Conservation (phyloP, 352 stramenopile species). For the Lagenidium giganteum region DNA sequence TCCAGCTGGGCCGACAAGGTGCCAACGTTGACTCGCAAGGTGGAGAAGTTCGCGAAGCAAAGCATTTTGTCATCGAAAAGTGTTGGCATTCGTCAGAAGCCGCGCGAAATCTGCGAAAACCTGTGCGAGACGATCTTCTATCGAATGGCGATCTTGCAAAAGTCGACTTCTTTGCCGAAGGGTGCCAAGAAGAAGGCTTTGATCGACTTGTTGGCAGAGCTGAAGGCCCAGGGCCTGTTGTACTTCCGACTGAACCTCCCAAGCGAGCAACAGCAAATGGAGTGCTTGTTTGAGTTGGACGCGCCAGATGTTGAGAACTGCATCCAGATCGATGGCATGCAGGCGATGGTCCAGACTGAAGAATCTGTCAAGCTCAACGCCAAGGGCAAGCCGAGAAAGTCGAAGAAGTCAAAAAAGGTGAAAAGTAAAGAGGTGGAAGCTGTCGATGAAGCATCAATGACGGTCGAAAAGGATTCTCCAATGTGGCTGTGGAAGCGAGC, state of each 20-base stretch:
- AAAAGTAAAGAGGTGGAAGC: constrained; percentile 12
- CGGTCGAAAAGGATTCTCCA: constrained; percentile 33
- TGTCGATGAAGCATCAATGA: no score
- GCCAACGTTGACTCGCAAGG: constrained; percentile 49
- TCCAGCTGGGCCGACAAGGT: constrained; percentile 56
- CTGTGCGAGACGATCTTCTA: constrained; percentile 94
- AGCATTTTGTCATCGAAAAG: constrained; percentile 60
- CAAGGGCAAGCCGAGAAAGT: not conserved
- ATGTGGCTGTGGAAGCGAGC: constrained; percentile 69
- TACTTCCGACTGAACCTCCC: constrained; percentile 76
- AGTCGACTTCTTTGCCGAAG: constrained; percentile 83
- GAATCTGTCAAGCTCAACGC: not conserved
- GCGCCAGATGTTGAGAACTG: constrained; percentile 81
- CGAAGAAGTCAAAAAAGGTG: constrained; percentile 14
- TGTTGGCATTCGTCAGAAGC: constrained; percentile 62
- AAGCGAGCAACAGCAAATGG: constrained; percentile 67
- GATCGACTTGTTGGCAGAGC: constrained; percentile 91
- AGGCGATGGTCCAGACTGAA: constrained; percentile 32
- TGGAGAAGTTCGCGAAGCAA: constrained; percentile 63
- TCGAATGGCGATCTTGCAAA: constrained; percentile 82
- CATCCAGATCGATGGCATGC: constrained; percentile 62
- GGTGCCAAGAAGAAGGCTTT: constrained; percentile 97
- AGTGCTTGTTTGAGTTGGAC: constrained; percentile 79
- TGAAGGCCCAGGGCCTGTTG: constrained; percentile 82
- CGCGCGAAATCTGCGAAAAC: constrained; percentile 76